phyloP scores from a whole-genome alignment of 306 rosid genomes.

The peach (Prunus persica) region DNA sequence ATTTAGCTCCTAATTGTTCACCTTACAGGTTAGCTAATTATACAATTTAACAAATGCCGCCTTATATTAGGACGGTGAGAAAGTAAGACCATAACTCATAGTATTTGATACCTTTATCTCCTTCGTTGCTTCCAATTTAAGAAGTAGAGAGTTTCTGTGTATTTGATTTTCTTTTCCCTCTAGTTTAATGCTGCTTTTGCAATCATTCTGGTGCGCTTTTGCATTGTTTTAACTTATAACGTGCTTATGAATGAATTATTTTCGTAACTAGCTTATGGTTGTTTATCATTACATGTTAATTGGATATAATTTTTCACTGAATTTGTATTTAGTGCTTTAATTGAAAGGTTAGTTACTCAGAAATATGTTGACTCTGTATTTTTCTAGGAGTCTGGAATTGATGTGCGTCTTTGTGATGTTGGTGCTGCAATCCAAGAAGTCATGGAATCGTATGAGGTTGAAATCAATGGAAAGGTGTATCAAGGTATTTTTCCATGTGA shows the following conservation, averaged over 20 bases:
- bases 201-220: not conserved
- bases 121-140: not conserved
- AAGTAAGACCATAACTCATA: not conserved
- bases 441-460: slow-evolving; percentile 95
- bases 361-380: not conserved
- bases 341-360: not conserved
- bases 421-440: slow-evolving; percentile 99
- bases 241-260: not conserved
- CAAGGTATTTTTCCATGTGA: slow-evolving; percentile 52
- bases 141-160: not conserved
- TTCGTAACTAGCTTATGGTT: not conserved
- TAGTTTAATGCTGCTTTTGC: not conserved
- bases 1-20: not conserved
- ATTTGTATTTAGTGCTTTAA: not conserved
- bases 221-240: not conserved
- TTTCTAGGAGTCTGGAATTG: slow-evolving; percentile 84
- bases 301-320: not conserved
- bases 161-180: not conserved
- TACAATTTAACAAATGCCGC: not conserved
- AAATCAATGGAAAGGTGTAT: slow-evolving; percentile 85
- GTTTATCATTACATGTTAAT: not conserved
- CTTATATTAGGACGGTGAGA: not conserved
- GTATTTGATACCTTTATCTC: not conserved
- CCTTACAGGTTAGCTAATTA: not conserved
- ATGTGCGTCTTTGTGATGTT: slow-evolving; percentile 94